These are phyloP conservation scores for Pharnaceum exiguum DNA, from an alignment of 148 eudicot genomes.

Conservation along the genomic window DNA sequence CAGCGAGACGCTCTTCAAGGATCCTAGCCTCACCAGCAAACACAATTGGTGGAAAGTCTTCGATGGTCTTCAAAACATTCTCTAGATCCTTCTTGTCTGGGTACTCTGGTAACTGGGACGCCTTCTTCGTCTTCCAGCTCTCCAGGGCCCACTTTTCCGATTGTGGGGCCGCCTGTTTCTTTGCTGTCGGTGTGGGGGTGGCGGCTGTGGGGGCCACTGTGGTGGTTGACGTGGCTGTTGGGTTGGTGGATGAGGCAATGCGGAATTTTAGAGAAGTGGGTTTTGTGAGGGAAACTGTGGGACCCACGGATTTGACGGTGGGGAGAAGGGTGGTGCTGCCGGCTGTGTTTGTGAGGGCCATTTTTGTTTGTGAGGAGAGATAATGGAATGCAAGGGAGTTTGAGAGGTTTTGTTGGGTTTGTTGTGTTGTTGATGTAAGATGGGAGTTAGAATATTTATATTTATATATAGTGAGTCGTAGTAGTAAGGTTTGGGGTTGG, in stretches of 20 bases:
- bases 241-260: conserved; percentile 14
- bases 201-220: background rate
- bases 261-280: background rate
- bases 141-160: conserved; percentile 35
- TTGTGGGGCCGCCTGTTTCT: background rate
- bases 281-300: conserved; percentile 8
- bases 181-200: background rate
- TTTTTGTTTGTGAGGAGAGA: conserved; percentile 31
- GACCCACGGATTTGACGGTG: conserved; percentile 29
- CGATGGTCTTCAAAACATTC: conserved; percentile 38
- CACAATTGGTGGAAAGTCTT: conserved; percentile 44
- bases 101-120: conserved; percentile 52
- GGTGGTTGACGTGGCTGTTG: background rate
- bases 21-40: conserved; percentile 59
- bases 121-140: conserved; percentile 51
- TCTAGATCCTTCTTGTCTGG: conserved; percentile 38
- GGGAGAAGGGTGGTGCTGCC: too few species aligned
- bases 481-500: conserved; percentile 11
- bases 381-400: background rate
- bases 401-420: background rate
- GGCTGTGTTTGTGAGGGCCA: too few species aligned
- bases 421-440: conserved; percentile 1
- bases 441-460: conserved; percentile 1
- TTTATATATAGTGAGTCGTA: conserved; percentile 1
- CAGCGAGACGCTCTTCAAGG: conserved; percentile 32